Base-by-base conservation (phyloP, 257 asterid species). In the Nicotiana sylvestris region DNA sequence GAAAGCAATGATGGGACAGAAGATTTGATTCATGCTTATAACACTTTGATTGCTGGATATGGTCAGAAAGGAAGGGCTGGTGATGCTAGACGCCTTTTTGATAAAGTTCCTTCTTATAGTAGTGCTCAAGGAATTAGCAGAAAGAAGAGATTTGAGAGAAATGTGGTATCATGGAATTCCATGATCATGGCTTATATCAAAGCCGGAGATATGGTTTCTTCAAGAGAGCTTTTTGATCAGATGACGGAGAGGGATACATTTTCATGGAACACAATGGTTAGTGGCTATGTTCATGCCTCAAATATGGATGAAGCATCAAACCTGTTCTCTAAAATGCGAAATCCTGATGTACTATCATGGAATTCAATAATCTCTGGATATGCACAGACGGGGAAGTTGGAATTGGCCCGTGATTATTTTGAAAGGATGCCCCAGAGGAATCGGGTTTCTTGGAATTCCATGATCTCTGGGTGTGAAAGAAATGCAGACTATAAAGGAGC, bases 181-280 rank as follows among this genome's bases (percentile, higher is more conserved):
- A 95, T 95, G 95, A 90, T 95, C 69, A 92, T 92, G 98, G 74
- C 97, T 46, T 95, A 91, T 85, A 93, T 87, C 67, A 95, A 91
- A 88, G 92, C 85, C 55, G 92, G 89, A 46, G 93, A 92, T 83
- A 70, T 90, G 81, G 62, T 79, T 25, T 90, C 92, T 49, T 98
- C 99, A 4, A 88, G 91, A 65, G 91, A 90, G 51, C 85, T 95
- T 69, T 95, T 95, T 67, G 86, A 93, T 83, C 89, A 81, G 87
- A 93, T 92, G 97, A 84, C 78, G 56, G 84, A 87, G 29, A 88
- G 92, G 80, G 97, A 95, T 69, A 67, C 56, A 57, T 83, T 93
- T 66, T 86, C 98, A 0, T 95, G 97, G 97, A 95, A 95, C 92
- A 93, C 94, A 3, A 87, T 93, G 93, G 87, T 93, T 74, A 87